A percentile compares a stretch with the other conserved stretches of the same genome.
Evolutionary conservation across 2,329 filamentous ascomycete species (phyloP).

Genomic region (Stagonosporopsis vannaccii): DNA sequence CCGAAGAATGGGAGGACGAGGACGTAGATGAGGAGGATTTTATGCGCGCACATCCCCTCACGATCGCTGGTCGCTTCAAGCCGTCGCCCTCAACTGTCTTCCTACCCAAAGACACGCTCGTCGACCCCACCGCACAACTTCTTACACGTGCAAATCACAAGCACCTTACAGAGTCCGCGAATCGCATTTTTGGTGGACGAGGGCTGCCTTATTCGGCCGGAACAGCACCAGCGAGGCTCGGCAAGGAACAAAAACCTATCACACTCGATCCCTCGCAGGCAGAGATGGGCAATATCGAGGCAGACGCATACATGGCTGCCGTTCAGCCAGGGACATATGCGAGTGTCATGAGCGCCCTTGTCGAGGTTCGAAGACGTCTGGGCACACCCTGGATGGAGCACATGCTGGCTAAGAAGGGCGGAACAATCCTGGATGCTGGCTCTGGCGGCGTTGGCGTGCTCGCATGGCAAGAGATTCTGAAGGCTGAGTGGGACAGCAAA

Average conservation of each 20-base stretch:
- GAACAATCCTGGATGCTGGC: constrained; percentile 76
- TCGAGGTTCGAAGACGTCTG: constrained; percentile 76
- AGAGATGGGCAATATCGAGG: constrained; percentile 77
- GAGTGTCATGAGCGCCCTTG: constrained; percentile 69
- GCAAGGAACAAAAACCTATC: constrained; percentile 68
- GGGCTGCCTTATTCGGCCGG: constrained; percentile 81
- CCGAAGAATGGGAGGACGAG: constrained; percentile 46
- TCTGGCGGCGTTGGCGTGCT: constrained; percentile 75
- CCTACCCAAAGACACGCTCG: constrained; percentile 74
- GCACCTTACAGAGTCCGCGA: constrained; percentile 77
- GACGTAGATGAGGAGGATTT: constrained; percentile 49
- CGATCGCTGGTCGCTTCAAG: constrained; percentile 74
- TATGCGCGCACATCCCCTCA: constrained; percentile 75
- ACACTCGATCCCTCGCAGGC: constrained; percentile 68
- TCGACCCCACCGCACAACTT: constrained; percentile 73
- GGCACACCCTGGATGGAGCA: constrained; percentile 74
- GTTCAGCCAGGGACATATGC: constrained; percentile 76
- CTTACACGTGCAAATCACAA: constrained; percentile 70
- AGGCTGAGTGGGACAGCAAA: constrained; percentile 81
- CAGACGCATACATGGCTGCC: constrained; percentile 73
- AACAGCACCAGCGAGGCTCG: constrained; percentile 62
- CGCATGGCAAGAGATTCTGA: constrained; percentile 79
- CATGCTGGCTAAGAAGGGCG: constrained; percentile 67
- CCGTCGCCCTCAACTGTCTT: constrained; percentile 76
- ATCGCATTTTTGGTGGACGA: constrained; percentile 76